phyloP scores from a whole-genome alignment of 164 flowering plant genomes.

The Chimonanthus praecox region DNA sequence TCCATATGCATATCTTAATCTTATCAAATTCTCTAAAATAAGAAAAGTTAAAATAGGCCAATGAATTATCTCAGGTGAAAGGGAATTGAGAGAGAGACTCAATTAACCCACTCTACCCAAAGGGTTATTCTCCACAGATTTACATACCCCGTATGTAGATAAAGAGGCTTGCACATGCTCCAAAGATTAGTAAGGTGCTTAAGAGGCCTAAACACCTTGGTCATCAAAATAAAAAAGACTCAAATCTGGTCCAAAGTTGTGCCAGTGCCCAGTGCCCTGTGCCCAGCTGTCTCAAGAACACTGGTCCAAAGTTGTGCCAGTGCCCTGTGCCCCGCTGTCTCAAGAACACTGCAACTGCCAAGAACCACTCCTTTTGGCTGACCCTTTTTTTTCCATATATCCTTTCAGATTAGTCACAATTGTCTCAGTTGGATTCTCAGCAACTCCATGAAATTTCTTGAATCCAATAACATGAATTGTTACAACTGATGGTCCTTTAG shows the following conservation, averaged over 20 bases:
- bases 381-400: conserved; percentile 55
- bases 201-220: conserved; percentile 29
- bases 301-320: too few relatives aligned
- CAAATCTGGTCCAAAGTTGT: conserved; percentile 56
- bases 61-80: background rate
- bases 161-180: too few relatives aligned
- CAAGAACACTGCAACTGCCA: conserved; percentile 59
- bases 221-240: conserved; percentile 36
- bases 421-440: conserved; percentile 50
- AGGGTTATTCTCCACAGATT: too few relatives aligned
- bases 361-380: conserved; percentile 66
- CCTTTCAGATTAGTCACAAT: conserved; percentile 68
- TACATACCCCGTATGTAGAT: too few relatives aligned
- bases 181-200: background rate
- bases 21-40: background rate
- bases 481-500: conserved; percentile 23
- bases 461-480: conserved; percentile 30
- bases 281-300: conserved; percentile 86
- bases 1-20: too few relatives aligned
- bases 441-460: conserved; percentile 34
- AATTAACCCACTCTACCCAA: conserved; percentile 29
- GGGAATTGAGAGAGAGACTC: conserved; percentile 43
- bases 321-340: too few relatives aligned
- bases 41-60: background rate
- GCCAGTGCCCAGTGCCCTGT: conserved; percentile 46